Base-by-base conservation (phyloP, 2,329 filamentous ascomycete species). In the Fusarium odoratissimum region DNA sequence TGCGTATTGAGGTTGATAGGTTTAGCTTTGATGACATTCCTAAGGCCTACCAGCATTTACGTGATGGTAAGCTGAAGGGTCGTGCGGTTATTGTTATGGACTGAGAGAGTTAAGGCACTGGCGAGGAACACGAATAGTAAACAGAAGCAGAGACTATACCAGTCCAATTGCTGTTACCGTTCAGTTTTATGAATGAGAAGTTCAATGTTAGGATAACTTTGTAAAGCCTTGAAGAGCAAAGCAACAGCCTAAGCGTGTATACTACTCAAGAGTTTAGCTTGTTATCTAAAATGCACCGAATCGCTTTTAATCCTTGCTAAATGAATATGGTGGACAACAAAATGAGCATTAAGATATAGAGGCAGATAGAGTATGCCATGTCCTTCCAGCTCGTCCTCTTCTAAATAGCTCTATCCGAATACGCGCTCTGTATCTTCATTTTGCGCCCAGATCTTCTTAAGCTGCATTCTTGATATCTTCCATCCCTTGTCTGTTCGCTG, bases 401-500 rank as follows among this genome's bases (percentile, higher is more conserved):
- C 19, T 49, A 3, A 1, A 7, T 31, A n/a, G 6, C 5, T 17
- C 21, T 49, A 49, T 23, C 46, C 46, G 5, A 49, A 49, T 13
- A 49, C 46, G 5, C 30, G 21, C n/a, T 49, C 46, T 9, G 30
- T 49, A 19, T 49, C 46, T 16, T 49, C 46, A 13, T 49, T 49
- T 6, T 49, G 46, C 10, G 46, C 46, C 46, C 46, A 49, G 5
- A 49, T 49, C 46, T 49, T 49, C 30, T 49, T 49, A 6, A 49
- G 46, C 46, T 49, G 46, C 46, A 49, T 49, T 8, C 46, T 31
- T 11, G 46, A n/a, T 9, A 49, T 49, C 30, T 23, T 33, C 30
- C 46, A 49, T 49, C 46, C 46, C 21, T 23, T 23, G 2, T 23
- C 30, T 1, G 46, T 49, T 3, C 46, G n/a, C 30, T 33, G 21